Evolutionary conservation across 2,329 filamentous ascomycete genomes (phyloP), one percentile per base, ranked within the genome.

Genomic region (Colletotrichum sojae): DNA sequence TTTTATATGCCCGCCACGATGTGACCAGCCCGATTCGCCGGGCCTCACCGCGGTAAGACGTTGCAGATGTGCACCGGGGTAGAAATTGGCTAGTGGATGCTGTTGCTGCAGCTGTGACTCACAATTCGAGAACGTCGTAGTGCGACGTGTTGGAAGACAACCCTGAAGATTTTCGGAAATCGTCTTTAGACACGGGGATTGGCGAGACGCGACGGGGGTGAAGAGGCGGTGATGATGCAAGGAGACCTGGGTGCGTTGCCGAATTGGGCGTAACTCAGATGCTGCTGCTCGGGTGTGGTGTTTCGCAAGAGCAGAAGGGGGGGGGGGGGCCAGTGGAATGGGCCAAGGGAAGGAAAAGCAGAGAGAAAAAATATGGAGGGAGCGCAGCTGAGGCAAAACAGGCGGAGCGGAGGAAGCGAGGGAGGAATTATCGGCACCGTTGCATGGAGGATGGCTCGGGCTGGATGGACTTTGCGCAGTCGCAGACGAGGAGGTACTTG

Each of bases 251-350:
- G 66, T 70, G 74, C 71, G 72, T 65, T 76, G 77, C 78, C 77
- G 73, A 77, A 76, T 75, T 75, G 78, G 62, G 76, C 72, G 75
- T 77, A 74, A 74, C 79, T 25, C 79, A 43, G 20, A 49, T 20
- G 80, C 77, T 78, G 77, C 73, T 77, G 75, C 75, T 71, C 59
- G 58, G 68, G 61, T 76, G 76, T 77, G 68, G 61, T 76, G 76
- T 77, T 75, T 78, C 74, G 77, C 73, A 71, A 71, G 70, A 69
- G 72, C 67, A 67, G 31, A 10, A 36, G 6, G 27, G 8, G 27
- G 27, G 27, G 9, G 31, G 31, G 8, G 31, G 31, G 31, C 31
- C 31, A 36, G 10, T 8, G 31, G 5, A 36, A 36, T 25, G 31
- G 10, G 31, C 31, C 31, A 36, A 36, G 71, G 20, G 45, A 22